Base-by-base conservation (phyloP, 129 eudicot genomes). In the Lactuca sativa region DNA sequence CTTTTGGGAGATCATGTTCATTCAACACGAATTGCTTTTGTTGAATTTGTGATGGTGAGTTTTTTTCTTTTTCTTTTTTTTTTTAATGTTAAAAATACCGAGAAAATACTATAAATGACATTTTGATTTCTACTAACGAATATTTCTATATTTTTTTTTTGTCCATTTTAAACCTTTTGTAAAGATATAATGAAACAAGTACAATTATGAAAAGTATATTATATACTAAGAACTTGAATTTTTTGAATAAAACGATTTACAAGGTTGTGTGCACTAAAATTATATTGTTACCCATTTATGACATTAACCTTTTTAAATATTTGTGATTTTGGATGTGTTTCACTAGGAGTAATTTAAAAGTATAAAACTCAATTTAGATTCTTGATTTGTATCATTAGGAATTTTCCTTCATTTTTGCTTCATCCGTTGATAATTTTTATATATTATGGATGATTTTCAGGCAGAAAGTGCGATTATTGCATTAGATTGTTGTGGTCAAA, bases 1-100 rank as follows among this genome's bases (percentile, higher is more conserved):
- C 90, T 93, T 59, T 85, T 93, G 82, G 98, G 98, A 75, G 98
- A 93, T 73, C 85, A 85, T 47, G 89, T 90, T 81, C 98, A 89
- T 81, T 89, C 96, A 5, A 89, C 97, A 1, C 87, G 98, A 16
- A 93, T 93, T 77, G 98, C 98, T 64, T 93, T 93, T 80, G 98
- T 93, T 74, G 98, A 93, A 57, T 93, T 93, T 77, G 83, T 78
- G 58, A 73, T 85, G 92, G 98, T 93, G 68, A 73, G 92, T 76
- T 62, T 57, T 33, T 33, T 64, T 34, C 32, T 51, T 75, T 66
- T 16, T n/a, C n/a, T 76, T 62, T 57, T 33, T 33, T 64, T 34
- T 37, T 51, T 75, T 66, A 12, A 56, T 43, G 72, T 16, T 33
- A n/a, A 16, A 31, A 17, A 40, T 31, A 62, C 3, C 37, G 38